Percentiles rank a stretch among this genome's conserved stretches.
Evolutionary conservation across 257 asterid genomes (phyloP).

Genomic region (Anisodus acutangulus): DNA sequence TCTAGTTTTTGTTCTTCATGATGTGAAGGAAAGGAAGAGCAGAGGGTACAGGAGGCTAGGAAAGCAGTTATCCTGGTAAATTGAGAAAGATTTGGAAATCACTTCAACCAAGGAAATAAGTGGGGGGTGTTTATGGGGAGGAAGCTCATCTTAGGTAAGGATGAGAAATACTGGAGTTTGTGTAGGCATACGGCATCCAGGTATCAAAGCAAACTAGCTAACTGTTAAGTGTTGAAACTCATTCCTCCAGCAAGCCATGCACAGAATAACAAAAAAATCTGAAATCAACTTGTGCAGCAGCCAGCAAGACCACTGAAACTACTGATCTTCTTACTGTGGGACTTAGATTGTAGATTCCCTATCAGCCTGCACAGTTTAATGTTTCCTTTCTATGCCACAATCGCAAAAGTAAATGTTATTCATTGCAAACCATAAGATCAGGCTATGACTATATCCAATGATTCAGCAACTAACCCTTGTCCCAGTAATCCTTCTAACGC

Average conservation of each 20-base stretch:
- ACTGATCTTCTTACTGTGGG: background rate
- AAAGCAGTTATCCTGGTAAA: background rate
- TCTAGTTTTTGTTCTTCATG: background rate
- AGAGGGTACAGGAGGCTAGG: background rate
- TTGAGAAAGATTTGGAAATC: background rate
- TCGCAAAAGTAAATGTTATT: background rate
- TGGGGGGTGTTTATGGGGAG: too few species aligned
- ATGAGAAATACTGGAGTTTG: conserved; percentile 15
- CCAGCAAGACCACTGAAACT: background rate
- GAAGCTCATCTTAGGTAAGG: background rate
- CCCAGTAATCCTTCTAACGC: background rate
- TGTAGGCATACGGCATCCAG: background rate
- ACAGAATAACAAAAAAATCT: background rate
- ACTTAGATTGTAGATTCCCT: conserved; percentile 2
- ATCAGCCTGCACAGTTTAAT: background rate
- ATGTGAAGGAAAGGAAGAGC: background rate
- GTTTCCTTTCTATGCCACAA: background rate
- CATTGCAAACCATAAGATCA: background rate
- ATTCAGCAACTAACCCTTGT: background rate
- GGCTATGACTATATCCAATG: background rate
- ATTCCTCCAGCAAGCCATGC: background rate
- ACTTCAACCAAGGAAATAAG: background rate
- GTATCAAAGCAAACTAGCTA: background rate
- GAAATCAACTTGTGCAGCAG: conserved; percentile 13
- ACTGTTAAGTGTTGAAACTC: background rate